Evolutionary conservation across 2,329 filamentous ascomycete species (phyloP), one percentile per base, ranked within the genome.

Genomic region (Fusarium clavum): DNA sequence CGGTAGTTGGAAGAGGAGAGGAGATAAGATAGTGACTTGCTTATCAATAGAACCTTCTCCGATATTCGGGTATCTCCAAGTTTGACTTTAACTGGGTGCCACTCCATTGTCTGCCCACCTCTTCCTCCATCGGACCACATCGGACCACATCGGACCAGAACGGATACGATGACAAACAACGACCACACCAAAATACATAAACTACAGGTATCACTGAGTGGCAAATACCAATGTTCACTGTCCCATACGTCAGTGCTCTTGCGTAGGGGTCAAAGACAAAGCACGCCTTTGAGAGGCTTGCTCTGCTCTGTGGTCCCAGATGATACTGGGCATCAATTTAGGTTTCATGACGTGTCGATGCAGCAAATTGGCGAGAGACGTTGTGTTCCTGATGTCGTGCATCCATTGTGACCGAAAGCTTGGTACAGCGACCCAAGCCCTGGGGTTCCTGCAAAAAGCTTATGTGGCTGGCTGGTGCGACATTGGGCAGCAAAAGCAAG

Each of bases 1-100:
- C 63, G 63, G 62, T 67, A 66, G 55, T 49, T 66, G 40, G 20
- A 38, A 14, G 18, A 27, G 32, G 25, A 18, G 3, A 14, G 13
- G 43, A 16, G 34, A 44, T 22, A 38, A 18, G 22, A 46, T 16
- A 48, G 38, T 32, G 27, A 58, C 45, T 44, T 29, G 43, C 47
- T n/a, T 45, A 12, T 24, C 11, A 16, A 30, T 46, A 3, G 2
- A 56, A 38, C 4, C 6, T 20, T 4, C n/a, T 24, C 30, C 30
- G 30, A 34, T n/a, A 2, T 16, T n/a, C 8, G 25, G 29, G 25
- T 32, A 56, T 34, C 44, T 25, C 9, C 32, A 40, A 20, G 2
- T 5, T 8, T 9, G 20, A 22, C 12, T 38, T 11, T n/a, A 22
- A 8, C 27, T 25, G 38, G 4, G 27, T 12, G 18, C 8, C 34